Evolutionary conservation across 2,329 filamentous ascomycete genomes (phyloP).

Genomic region (Dendrostoma leiphaemia): DNA sequence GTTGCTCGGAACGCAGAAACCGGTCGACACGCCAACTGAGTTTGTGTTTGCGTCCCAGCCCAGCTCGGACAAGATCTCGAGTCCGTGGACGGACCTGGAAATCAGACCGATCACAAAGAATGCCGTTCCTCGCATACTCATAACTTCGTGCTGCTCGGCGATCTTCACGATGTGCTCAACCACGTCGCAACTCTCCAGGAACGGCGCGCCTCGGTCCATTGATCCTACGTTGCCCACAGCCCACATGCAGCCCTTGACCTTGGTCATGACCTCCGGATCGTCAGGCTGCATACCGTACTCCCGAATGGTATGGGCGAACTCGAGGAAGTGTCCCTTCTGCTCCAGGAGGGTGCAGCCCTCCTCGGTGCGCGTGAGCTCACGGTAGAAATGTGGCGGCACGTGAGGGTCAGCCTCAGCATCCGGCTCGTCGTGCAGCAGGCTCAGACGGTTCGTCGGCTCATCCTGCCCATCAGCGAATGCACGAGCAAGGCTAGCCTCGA

Average conservation of each 20-base stretch:
- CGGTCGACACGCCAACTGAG: conserved; percentile 76
- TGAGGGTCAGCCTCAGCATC: conserved; percentile 56
- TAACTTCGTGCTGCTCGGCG: conserved; percentile 81
- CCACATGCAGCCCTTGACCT: conserved; percentile 97
- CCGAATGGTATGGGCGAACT: conserved; percentile 85
- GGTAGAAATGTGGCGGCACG: conserved; percentile 97
- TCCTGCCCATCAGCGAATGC: conserved; percentile 71
- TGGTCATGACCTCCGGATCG: conserved; percentile 80
- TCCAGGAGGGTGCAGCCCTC: conserved; percentile 89
- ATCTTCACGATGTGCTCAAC: conserved; percentile 85
- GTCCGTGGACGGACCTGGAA: conserved; percentile 84
- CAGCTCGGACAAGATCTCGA: conserved; percentile 84
- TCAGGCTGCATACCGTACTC: conserved; percentile 84
- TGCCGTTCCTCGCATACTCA: conserved; percentile 91
- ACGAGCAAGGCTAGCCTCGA: conserved; percentile 91
- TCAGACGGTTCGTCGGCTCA: conserved; percentile 55
- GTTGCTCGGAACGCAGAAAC: conserved; percentile 81
- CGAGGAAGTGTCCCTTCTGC: conserved; percentile 93
- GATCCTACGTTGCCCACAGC: conserved; percentile 97
- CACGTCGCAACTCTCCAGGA: conserved; percentile 86
- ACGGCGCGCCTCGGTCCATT: conserved; percentile 94
- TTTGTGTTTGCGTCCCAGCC: conserved; percentile 94
- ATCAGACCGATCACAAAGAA: conserved; percentile 95
- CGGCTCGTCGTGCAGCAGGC: conserved; percentile 55
- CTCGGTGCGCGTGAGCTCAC: conserved; percentile 86